Conservation (phyloP, 805 yeast species). For the Candida nitratophila region DNA sequence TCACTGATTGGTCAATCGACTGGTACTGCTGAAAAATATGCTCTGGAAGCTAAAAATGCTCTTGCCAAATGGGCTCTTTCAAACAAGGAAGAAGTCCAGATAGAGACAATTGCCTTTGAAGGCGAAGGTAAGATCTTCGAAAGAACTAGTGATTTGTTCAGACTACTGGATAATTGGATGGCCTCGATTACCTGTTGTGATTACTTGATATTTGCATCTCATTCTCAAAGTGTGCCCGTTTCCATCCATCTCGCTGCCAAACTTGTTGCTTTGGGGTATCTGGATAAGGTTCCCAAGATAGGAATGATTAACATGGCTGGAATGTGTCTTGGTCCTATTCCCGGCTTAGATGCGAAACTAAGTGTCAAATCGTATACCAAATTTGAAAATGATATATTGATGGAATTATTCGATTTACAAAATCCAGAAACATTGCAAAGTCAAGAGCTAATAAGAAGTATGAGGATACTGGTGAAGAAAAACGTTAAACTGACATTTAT, state of each 20-base stretch:
- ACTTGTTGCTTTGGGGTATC: constrained; percentile 43
- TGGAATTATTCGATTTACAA: constrained; percentile 85
- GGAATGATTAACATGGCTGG: constrained; percentile 92
- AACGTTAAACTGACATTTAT: constrained; percentile 76
- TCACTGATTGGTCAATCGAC: constrained; percentile 88
- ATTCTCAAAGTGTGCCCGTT: constrained; percentile 92
- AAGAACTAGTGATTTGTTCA: constrained; percentile 67
- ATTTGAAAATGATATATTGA: constrained; percentile 77
- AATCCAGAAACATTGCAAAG: constrained; percentile 68
- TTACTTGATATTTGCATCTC: constrained; percentile 77
- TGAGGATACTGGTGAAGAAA: constrained; percentile 55
- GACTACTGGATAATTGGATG: constrained; percentile 63
- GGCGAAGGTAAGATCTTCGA: constrained; percentile 86
- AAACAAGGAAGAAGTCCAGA: constrained; percentile 33
- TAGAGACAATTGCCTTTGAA: constrained; percentile 84
- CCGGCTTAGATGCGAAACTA: constrained; percentile 76
- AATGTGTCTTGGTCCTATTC: constrained; percentile 82
- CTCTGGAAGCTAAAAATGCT: constrained; percentile 70
- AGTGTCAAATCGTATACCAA: constrained; percentile 79
- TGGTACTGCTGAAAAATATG: constrained; percentile 79
- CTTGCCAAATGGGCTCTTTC: constrained; percentile 56
- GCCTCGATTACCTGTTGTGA: constrained; percentile 55
- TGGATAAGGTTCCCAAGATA: constrained; percentile 43
- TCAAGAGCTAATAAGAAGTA: constrained; percentile 55
- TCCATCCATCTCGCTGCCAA: constrained; percentile 57